These are phyloP conservation scores for Pleurotus cornucopiae DNA, from an alignment of 768 basidiomycete genomes.

Conservation along the genomic window DNA sequence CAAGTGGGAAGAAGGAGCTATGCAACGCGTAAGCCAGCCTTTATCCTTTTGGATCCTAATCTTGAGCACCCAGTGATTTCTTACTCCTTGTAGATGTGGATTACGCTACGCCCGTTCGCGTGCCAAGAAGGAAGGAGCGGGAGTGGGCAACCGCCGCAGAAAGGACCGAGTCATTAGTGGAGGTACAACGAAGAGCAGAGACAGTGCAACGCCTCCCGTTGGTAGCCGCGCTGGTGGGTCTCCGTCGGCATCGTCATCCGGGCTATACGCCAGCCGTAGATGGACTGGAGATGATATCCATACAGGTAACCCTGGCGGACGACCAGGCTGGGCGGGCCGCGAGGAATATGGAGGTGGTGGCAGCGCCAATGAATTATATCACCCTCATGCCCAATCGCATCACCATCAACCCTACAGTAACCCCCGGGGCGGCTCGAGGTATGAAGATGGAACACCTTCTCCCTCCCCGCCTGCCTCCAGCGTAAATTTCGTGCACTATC, in stretches of 20 bases:
- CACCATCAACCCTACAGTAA: neutral
- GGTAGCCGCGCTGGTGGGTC: slow-evolving; percentile 4
- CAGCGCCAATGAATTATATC: slow-evolving; percentile 19
- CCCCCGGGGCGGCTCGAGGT: slow-evolving; percentile 21
- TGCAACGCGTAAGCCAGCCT: slow-evolving; percentile 77
- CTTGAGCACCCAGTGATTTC: neutral
- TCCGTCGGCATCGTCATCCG: slow-evolving; percentile 29
- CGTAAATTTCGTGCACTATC: slow-evolving; percentile 59
- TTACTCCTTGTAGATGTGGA: slow-evolving; percentile 54
- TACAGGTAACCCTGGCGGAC: neutral
- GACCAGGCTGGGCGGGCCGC: neutral
- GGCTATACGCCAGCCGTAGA: neutral
- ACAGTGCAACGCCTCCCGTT: slow-evolving; percentile 36
- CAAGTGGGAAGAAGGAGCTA: slow-evolving; percentile 85
- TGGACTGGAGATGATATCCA: neutral
- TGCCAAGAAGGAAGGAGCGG: slow-evolving; percentile 81
- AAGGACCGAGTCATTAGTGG: slow-evolving; percentile 50
- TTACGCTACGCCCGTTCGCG: slow-evolving; percentile 82
- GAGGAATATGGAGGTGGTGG: neutral
- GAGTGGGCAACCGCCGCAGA: slow-evolving; percentile 50
- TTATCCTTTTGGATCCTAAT: slow-evolving; percentile 9
- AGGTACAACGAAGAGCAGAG: slow-evolving; percentile 29
- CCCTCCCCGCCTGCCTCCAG: slow-evolving; percentile 62
- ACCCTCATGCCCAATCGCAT: slow-evolving; percentile 45
- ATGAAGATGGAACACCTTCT: slow-evolving; percentile 45